Evolutionary conservation across 2,329 filamentous ascomycete species (phyloP).

Genomic region (Chaetomium strumarium): DNA sequence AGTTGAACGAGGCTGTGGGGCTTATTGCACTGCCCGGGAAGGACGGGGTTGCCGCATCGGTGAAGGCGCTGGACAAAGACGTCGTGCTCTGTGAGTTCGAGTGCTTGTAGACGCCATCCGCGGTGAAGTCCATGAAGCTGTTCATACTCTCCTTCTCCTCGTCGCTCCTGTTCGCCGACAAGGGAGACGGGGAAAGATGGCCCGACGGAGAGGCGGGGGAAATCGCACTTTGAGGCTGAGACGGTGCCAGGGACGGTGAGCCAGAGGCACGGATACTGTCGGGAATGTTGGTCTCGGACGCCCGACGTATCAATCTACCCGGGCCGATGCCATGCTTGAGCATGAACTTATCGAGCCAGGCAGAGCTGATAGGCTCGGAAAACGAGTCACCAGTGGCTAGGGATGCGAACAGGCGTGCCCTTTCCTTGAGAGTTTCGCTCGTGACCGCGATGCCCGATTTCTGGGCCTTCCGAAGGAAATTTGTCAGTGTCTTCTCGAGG

Average conservation of each 20-base stretch:
- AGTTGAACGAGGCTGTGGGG: slow-evolving; percentile 66
- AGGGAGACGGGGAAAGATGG: slow-evolving; percentile 60
- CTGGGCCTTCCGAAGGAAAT: slow-evolving; percentile 79
- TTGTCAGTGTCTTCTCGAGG: slow-evolving; percentile 83
- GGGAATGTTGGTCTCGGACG: slow-evolving; percentile 65
- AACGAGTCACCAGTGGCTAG: slow-evolving; percentile 66
- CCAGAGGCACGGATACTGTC: slow-evolving; percentile 52
- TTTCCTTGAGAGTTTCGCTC: slow-evolving; percentile 78
- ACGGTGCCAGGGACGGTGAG: slow-evolving; percentile 44
- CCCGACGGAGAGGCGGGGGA: slow-evolving; percentile 69
- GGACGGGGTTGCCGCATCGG: slow-evolving; percentile 56
- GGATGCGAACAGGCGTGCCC: slow-evolving; percentile 72
- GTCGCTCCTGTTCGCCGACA: slow-evolving; percentile 64
- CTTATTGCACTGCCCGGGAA: slow-evolving; percentile 69
- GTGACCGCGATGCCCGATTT: slow-evolving; percentile 67
- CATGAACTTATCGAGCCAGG: slow-evolving; percentile 94
- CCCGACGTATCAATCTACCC: slow-evolving; percentile 47
- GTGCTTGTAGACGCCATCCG: slow-evolving; percentile 50
- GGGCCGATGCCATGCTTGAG: slow-evolving; percentile 64
- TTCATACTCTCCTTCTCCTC: slow-evolving; percentile 56
- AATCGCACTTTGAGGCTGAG: slow-evolving; percentile 58
- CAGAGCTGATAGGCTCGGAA: slow-evolving; percentile 62
- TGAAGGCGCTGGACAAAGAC: slow-evolving; percentile 62
- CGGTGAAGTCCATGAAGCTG: slow-evolving; percentile 53
- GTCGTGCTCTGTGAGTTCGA: slow-evolving; percentile 61